Evolutionary conservation across 1,139 yeast species (phyloP), one percentile per base, ranked within the genome.

Genomic region (Candida sojae): DNA sequence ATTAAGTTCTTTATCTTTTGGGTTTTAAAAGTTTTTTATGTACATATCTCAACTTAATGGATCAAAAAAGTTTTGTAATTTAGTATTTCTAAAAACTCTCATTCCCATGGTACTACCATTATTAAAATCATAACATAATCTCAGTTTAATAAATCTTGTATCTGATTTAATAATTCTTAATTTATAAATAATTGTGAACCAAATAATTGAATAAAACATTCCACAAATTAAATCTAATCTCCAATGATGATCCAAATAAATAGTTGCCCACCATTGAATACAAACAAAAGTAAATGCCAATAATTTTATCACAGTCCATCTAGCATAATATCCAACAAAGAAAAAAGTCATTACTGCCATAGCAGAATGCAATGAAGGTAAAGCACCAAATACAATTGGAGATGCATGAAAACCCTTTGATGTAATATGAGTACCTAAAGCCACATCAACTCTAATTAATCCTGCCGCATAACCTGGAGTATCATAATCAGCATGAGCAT

Each of bases 221-320:
- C 88, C 89, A 13, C 71, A 70, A 31, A 81, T 63, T 44, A 84
- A 66, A 57, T 85, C 90, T 34, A 84, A 63, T 52, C 88, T 68
- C 79, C 85, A 85, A 64, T 85, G 90, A 61, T 85, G 91, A 59
- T 83, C 88, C 51, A 85, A 64, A 57, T 85, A 85, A 64, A 85
- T 83, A 11, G 90, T 83, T 23, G 87, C 83, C 89, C 89, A 85
- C 86, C 89, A 83, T 60, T 84, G 90, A 43, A 82, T 60, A 5
- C 69, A 50, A 42, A 80, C 79, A 67, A 80, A 71, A 4, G 48
- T 38, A 47, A 72, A 54, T 47, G 75, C 68, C 31, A 63, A 49
- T 13, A 61, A 42, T 57, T 77, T 67, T 53, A 77, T 61, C 0
- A 62, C 37, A 2, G 56, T 57, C 75, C 77, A 74, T 50, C 62